Base-by-base conservation (phyloP, 179 eudicot species). In the Beta macrorhiza region DNA sequence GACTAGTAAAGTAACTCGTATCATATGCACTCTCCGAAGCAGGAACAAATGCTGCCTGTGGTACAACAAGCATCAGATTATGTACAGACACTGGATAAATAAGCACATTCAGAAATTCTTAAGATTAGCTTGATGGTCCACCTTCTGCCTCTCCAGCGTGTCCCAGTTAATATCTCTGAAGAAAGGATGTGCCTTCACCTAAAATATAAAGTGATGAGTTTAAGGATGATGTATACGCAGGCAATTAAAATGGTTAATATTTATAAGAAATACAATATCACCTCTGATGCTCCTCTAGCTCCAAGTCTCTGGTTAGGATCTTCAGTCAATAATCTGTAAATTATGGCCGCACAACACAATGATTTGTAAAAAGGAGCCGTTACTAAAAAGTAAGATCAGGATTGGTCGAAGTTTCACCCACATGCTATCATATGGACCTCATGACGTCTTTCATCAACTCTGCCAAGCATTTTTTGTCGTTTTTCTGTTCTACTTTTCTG, bases 101-200 rank as follows among this genome's bases (percentile, higher is more conserved):
- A 64, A 70, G 22, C 15, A 51, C 20, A 67, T 65, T 32, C 3
- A 51, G 13, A 82, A 67, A 69, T 56, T 63, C 12, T n/a, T 17
- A 75, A 61, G 37, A 74, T 29, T 3, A 45, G 22, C 47, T 63
- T 7, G 59, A 25, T 19, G 16, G 65, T 20, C 72, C 73, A 96
- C 99, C 98, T 96, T 96, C 84, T 96, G 99, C 79, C 99, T 91
- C 61, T 97, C 99, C 78, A 96, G 97, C 8, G 99, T 96, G 82
- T 96, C 97, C 99, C 99, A 96, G 82, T 96, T 96, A 65, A 94
- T 91, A 81, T 97, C 97, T 83, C 97, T 85, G 86, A 97, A 97
- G 86, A 90, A 97, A 51, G 91, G 95, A 87, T 94, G 99, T 69
- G 92, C 89, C 83, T 96, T 96, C 86, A 96, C 99, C 99, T 96